Evolutionary conservation across 2,329 filamentous ascomycete genomes (phyloP), one percentile per base, ranked within the genome.

Genomic region (Byssothecium circinans): DNA sequence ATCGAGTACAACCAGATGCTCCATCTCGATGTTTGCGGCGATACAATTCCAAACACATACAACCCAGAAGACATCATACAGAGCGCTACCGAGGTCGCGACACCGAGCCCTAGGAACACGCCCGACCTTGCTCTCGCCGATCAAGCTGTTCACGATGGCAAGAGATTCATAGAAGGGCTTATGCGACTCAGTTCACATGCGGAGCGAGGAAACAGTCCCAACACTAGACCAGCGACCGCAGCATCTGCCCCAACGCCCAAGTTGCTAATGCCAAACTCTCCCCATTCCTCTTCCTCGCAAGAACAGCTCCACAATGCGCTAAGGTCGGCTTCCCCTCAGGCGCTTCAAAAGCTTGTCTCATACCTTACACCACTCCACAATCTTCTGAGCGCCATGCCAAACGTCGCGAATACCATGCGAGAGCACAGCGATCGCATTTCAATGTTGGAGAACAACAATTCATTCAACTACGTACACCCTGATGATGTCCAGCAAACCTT

Each of bases 401-500:
- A 69, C 39, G 61, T 74, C 23, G 64, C 69, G 25, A 65, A 80
- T 35, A 75, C 77, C n/a, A 76, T 86, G 49, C 74, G 80, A 48
- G 78, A 79, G 15, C 81, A 90, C 49, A 82, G 83, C 30, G 77
- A 81, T 43, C 83, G 88, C 1, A 68, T 92, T 11, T 85, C 88
- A 40, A 74, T 77, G 45, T 75, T 91, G 5, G 88, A 92, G 68
- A 88, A 80, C 41, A 87, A 79, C 41, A 75, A 81, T 1, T 90
- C 86, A 0, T 88, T 90, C 60, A 82, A 83, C 19, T 78, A 81
- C 35, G 76, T 79, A 15, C 79, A 80, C n/a, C 80, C 87, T 39
- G 87, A 90, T 18, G 85, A 88, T 30, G 81, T 88, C 40, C 75
- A 84, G 15, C 85, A 89, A 17, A 83, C 80, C 44, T 79, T 88